Base-by-base conservation (phyloP, 2,329 filamentous ascomycete species). In the Trichoderma afroharzianum region DNA sequence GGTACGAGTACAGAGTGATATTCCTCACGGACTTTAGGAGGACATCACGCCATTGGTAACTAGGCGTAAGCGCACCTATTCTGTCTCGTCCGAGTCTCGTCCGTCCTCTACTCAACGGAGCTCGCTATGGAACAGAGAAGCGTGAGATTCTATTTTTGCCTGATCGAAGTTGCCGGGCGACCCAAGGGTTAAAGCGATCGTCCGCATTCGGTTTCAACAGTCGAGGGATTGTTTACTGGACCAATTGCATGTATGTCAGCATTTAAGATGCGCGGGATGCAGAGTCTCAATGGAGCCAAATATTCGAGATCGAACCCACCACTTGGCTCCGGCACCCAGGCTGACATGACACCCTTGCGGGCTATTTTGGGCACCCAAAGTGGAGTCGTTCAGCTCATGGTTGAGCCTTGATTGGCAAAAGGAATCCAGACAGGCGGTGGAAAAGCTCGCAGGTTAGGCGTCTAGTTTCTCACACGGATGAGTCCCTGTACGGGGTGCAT, bases 351-450 rank as follows among this genome's bases (percentile, higher is more conserved):
- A 18, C 28, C 18, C 33, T 58, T 47, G 61, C 21, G 53, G 50
- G 63, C 69, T 71, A 71, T 66, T 66, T 71, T 71, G 69, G 69
- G 69, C 63, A 53, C 62, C 63, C 36, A 58, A 26, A n/a, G 68
- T 63, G 68, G 68, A 63, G 68, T 39, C 43, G 8, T 39, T 50
- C 50, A 70, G 32, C 59, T 63, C 55, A 50, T 30, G 28, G 15
- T 43, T 61, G 66, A 50, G 66, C 21, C 55, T 47, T 68, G 55
- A 68, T 68, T 68, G 36, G 66, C 55, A 28, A 36, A 3, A 6
- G 30, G 57, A 32, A 15, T 21, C 50, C 15, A 58, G 53, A 43
- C 11, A 15, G 57, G 63, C 32, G 33, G 33, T 58, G 21, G 53
- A 43, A 26, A 18, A 14, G 33, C 50, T 39, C 24, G 8, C 24